A percentile compares a stretch with the other conserved stretches of the same genome.
Evolutionary conservation across 192 early-diverging fungal species (phyloP).

Genomic region (Coemansia sp.): DNA sequence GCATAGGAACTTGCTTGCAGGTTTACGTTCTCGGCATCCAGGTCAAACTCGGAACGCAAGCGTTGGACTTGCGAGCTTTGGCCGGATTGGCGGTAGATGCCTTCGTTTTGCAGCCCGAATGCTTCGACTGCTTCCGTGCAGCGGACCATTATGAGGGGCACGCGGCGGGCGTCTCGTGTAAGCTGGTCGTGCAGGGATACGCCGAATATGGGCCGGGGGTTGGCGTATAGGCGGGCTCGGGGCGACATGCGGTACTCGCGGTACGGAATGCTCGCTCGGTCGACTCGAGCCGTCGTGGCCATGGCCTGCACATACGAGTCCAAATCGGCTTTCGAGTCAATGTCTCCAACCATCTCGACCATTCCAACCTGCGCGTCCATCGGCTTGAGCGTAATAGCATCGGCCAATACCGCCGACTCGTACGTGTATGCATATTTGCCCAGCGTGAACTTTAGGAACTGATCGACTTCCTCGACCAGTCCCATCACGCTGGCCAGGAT

Average conservation of each 20-base stretch:
- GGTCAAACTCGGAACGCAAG: conserved; percentile 69
- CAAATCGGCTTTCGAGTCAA: conserved; percentile 60
- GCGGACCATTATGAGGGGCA: conserved; percentile 77
- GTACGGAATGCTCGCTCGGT: conserved; percentile 42
- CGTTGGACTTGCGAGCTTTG: conserved; percentile 70
- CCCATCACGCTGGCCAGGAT: conserved; percentile 79
- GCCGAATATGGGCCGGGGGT: conserved; percentile 79
- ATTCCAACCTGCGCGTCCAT: conserved; percentile 34
- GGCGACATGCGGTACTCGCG: conserved; percentile 46
- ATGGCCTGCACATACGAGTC: conserved; percentile 40
- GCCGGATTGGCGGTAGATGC: conserved; percentile 90
- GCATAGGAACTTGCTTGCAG: conserved; percentile 59
- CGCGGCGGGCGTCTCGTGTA: conserved; percentile 64
- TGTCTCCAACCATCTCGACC: conserved; percentile 57
- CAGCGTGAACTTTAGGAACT: conserved; percentile 74
- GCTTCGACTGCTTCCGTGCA: conserved; percentile 81
- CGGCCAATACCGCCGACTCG: conserved; percentile 71
- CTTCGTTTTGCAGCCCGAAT: conserved; percentile 69
- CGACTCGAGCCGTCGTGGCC: conserved; percentile 19
- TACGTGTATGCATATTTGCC: conserved; percentile 75
- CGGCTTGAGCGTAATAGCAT: conserved; percentile 67
- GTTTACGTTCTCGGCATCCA: conserved; percentile 66
- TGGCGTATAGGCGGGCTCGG: conserved; percentile 59
- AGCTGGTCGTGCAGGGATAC: conserved; percentile 67
- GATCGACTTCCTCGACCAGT: conserved; percentile 80